Conservation (phyloP, 2,329 filamentous ascomycete species). For the Paecilomyces niveus region DNA sequence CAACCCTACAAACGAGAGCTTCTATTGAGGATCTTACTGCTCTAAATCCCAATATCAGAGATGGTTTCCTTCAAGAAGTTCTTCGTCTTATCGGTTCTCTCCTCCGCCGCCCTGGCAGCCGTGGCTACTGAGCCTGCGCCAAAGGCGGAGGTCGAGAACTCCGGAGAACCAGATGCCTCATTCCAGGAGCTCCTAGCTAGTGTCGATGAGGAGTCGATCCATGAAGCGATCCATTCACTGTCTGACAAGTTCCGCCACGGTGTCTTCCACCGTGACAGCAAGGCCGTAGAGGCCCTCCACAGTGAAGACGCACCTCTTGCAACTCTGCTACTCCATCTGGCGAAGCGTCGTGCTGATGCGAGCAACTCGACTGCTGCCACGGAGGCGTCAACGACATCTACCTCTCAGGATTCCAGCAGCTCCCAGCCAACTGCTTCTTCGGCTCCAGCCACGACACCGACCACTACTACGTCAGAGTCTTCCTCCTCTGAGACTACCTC, state of each 20-base stretch:
- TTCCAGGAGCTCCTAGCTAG: conserved; percentile 52
- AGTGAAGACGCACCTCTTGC: conserved; percentile 55
- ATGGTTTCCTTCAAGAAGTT: background rate
- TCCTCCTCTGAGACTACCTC: conserved; percentile 8
- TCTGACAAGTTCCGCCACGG: conserved; percentile 61
- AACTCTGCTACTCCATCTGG: conserved; percentile 57
- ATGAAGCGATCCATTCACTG: conserved; percentile 59
- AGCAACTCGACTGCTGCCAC: conserved; percentile 13
- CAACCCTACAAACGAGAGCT: background rate
- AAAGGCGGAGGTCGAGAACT: background rate
- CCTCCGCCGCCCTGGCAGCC: background rate
- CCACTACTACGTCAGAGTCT: conserved; percentile 7
- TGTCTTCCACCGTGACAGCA: conserved; percentile 58
- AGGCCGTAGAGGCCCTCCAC: conserved; percentile 58
- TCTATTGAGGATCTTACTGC: background rate
- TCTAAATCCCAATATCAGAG: background rate
- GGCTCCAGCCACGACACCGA: background rate
- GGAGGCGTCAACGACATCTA: conserved; percentile 2
- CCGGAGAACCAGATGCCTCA: conserved; percentile 2
- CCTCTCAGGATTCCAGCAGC: conserved; percentile 4
- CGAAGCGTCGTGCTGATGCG: conserved; percentile 45
- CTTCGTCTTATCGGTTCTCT: background rate
- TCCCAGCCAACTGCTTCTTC: conserved; percentile 2
- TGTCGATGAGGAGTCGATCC: conserved; percentile 54
- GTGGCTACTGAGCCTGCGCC: background rate